phyloP scores from a whole-genome alignment of 805 yeast genomes.

The Yarrowia sp. region DNA sequence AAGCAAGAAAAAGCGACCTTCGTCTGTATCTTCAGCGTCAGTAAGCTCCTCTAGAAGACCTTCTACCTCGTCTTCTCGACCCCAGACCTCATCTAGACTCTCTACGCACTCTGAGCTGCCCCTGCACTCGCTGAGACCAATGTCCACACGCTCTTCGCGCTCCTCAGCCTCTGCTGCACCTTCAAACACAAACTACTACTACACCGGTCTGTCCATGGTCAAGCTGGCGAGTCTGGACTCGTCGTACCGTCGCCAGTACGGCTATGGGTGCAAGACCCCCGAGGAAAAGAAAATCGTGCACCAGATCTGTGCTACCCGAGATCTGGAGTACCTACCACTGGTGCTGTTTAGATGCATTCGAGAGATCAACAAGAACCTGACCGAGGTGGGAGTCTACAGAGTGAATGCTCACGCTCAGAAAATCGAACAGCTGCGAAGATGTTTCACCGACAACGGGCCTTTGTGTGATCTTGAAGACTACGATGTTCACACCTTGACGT shows the following conservation, averaged over 20 bases:
- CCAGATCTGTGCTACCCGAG: slow-evolving; percentile 13
- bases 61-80: neutral
- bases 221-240: neutral
- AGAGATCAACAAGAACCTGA: neutral
- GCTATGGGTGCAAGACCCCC: neutral
- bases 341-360: slow-evolving; percentile 10
- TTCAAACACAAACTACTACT: neutral
- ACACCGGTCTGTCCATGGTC: neutral
- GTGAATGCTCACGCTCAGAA: neutral
- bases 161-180: neutral
- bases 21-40: neutral
- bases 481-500: neutral
- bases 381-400: slow-evolving; percentile 6
- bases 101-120: neutral
- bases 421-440: neutral
- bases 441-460: slow-evolving; percentile 7
- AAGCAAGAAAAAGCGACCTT: neutral
- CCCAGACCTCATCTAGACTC: neutral
- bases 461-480: neutral
- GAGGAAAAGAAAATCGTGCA: neutral
- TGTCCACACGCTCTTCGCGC: neutral
- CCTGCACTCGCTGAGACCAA: neutral
- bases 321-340: slow-evolving; percentile 14
- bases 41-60: neutral
- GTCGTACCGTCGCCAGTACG: slow-evolving; percentile 4